Evolutionary conservation across 2,329 filamentous ascomycete species (phyloP).

Genomic region (Aspergillus pseudoviridinutans): DNA sequence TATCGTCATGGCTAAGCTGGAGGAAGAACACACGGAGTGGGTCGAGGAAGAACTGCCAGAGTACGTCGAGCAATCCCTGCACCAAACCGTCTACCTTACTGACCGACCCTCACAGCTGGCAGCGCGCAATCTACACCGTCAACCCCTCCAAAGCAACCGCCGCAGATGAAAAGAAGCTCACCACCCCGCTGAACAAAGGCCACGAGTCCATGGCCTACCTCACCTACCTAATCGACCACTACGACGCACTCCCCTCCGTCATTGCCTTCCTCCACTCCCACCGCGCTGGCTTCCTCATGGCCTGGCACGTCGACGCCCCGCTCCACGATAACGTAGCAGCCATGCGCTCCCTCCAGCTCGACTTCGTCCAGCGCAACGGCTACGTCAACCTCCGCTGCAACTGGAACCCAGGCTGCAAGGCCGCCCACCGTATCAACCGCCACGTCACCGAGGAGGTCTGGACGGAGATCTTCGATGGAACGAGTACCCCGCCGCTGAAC

Average conservation of each 20-base stretch:
- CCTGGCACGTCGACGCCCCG: slow-evolving; percentile 58
- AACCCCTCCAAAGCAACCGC: slow-evolving; percentile 29
- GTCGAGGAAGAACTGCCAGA: slow-evolving; percentile 43
- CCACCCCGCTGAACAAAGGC: slow-evolving; percentile 41
- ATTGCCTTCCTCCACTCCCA: slow-evolving; percentile 57
- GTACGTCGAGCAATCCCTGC: slow-evolving; percentile 25
- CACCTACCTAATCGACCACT: slow-evolving; percentile 46
- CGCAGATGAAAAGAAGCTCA: slow-evolving; percentile 21
- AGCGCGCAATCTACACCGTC: slow-evolving; percentile 44
- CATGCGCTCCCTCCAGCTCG: slow-evolving; percentile 47
- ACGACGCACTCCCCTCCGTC: slow-evolving; percentile 48
- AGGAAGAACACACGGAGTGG: slow-evolving; percentile 45
- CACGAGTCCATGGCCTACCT: slow-evolving; percentile 47
- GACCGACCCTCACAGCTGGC: slow-evolving; percentile 33
- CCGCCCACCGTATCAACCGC: slow-evolving; percentile 28
- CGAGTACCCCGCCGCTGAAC: slow-evolving; percentile 33
- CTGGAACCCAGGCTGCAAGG: slow-evolving; percentile 53
- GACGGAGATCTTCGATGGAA: slow-evolving; percentile 37
- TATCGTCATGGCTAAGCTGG: slow-evolving; percentile 44
- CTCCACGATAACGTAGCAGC: slow-evolving; percentile 53
- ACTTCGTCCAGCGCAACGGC: slow-evolving; percentile 51
- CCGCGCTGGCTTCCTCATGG: slow-evolving; percentile 42
- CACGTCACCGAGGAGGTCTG: slow-evolving; percentile 38
- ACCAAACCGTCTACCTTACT: neutral
- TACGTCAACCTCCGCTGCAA: slow-evolving; percentile 61